Base-by-base conservation (phyloP, 768 basidiomycete species). In the Lenzites betulinus region DNA sequence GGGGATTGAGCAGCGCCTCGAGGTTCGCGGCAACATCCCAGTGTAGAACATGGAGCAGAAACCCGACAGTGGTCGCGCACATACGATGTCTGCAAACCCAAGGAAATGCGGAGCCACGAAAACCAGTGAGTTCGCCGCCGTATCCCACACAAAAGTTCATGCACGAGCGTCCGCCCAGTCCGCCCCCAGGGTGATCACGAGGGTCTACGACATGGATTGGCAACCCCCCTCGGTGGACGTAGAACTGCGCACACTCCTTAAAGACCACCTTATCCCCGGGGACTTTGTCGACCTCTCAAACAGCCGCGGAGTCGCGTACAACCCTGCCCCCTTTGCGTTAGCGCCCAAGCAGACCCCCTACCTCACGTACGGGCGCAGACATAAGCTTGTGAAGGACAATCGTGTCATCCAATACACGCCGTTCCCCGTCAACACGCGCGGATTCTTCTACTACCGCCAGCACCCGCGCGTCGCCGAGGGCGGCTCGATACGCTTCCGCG, bases 401-500 rank as follows among this genome's bases (percentile, higher is more conserved):
- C 22, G 44, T 15, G 11, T 23, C 6, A 11, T n/a, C 42, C 22
- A 42, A 7, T 44, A 30, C 46, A 12, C 22, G 3, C 52, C 52
- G 1, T 60, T 60, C 33, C 59, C 59, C 2, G 47, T 43, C 2
- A 54, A 54, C 30, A 43, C 59, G 44, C 59, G 48, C 22, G 59
- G 59, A 12, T 54, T 39, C 39, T 50, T 60, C 52, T 60, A 60
- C 52, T 60, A 49, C 53, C 23, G 11, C 18, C 36, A 3, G 2
- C 25, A 26, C 41, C 25, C 23, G 3, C 2, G 3, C 5, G 6
- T 43, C 39, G 28, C 52, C 8, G n/a, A 33, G n/a, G 47, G 46
- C 4, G 48, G 59, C 39, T 39, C 38, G 1, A 28, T 60, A 23
- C 59, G 59, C 30, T 60, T 60, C 46, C 52, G 59, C 2, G 36